phyloP scores from a whole-genome alignment of 2,329 filamentous ascomycete species.

The Rachicladosporium sp. region DNA sequence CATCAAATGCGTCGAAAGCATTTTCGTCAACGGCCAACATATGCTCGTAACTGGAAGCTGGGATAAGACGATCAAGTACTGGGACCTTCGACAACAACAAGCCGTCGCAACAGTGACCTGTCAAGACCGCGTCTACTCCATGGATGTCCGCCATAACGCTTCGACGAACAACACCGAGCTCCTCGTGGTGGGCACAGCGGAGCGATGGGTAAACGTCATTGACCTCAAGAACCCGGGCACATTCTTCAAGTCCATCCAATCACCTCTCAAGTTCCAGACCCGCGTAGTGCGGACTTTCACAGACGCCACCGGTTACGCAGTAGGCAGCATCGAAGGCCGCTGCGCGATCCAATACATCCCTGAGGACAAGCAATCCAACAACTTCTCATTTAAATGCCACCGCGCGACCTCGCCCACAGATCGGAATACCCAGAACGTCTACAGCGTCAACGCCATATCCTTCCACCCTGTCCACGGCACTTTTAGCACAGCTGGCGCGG shows the following conservation, averaged over 20 bases:
- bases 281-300: slow-evolving; percentile 89
- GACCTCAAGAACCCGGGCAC: slow-evolving; percentile 78
- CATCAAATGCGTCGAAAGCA: slow-evolving; percentile 61
- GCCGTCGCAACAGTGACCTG: slow-evolving; percentile 54
- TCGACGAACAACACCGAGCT: slow-evolving; percentile 41
- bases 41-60: slow-evolving; percentile 88
- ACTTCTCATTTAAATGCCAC: slow-evolving; percentile 99
- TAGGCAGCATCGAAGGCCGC: slow-evolving; percentile 91
- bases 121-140: slow-evolving; percentile 74
- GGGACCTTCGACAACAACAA: slow-evolving; percentile 60
- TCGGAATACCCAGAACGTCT: slow-evolving; percentile 70
- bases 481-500: slow-evolving; percentile 91
- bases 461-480: slow-evolving; percentile 96
- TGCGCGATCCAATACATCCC: slow-evolving; percentile 98
- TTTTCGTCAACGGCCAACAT: slow-evolving; percentile 48
- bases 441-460: slow-evolving; percentile 91
- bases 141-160: slow-evolving; percentile 64
- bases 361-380: slow-evolving; percentile 70
- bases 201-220: slow-evolving; percentile 91
- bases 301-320: slow-evolving; percentile 81
- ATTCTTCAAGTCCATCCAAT: slow-evolving; percentile 94
- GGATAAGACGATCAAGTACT: slow-evolving; percentile 87
- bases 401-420: slow-evolving; percentile 57
- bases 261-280: slow-evolving; percentile 96
- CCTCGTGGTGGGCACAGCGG: slow-evolving; percentile 82